Evolutionary conservation across 805 yeast species (phyloP).

Genomic region (Pichia membranifaciens): DNA sequence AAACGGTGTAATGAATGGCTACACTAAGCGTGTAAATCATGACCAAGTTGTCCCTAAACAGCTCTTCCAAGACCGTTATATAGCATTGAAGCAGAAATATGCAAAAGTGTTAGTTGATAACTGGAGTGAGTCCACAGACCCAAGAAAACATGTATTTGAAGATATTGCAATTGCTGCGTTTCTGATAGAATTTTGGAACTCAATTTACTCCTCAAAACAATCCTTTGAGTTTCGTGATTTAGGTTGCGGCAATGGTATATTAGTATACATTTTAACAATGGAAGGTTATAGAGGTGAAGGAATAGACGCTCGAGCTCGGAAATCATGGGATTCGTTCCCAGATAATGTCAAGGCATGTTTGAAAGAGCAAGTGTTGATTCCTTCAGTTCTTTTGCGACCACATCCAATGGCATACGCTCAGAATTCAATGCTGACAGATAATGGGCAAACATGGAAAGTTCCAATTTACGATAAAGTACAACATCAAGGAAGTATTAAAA

Average conservation of each 20-base stretch:
- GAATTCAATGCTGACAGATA: conserved; percentile 51
- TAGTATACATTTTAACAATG: conserved; percentile 64
- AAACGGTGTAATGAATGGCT: conserved; percentile 75
- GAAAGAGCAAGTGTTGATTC: conserved; percentile 78
- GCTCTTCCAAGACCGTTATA: conserved; percentile 76
- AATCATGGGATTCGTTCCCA: conserved; percentile 81
- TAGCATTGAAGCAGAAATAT: conserved; percentile 73
- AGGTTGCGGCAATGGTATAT: conserved; percentile 92
- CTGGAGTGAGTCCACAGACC: conserved; percentile 95
- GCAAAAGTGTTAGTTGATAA: conserved; percentile 66
- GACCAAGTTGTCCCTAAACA: conserved; percentile 81
- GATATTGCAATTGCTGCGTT: conserved; percentile 95
- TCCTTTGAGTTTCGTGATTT: conserved; percentile 74
- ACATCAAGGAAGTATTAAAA: conserved; percentile 18
- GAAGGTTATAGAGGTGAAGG: conserved; percentile 86
- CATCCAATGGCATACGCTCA: conserved; percentile 53
- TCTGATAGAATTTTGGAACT: conserved; percentile 77
- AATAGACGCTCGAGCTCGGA: conserved; percentile 82
- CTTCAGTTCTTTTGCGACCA: conserved; percentile 63
- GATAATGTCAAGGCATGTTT: conserved; percentile 50
- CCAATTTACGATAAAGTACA: conserved; percentile 32
- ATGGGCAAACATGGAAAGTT: conserved; percentile 56
- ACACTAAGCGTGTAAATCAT: conserved; percentile 82
- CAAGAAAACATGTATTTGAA: conserved; percentile 92
- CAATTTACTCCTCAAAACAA: conserved; percentile 34